Percentiles rank a stretch among this genome's conserved stretches.
These are phyloP conservation scores for Collybiopsis luxurians DNA, from an alignment of 768 basidiomycete species.

Conservation along the genomic window DNA sequence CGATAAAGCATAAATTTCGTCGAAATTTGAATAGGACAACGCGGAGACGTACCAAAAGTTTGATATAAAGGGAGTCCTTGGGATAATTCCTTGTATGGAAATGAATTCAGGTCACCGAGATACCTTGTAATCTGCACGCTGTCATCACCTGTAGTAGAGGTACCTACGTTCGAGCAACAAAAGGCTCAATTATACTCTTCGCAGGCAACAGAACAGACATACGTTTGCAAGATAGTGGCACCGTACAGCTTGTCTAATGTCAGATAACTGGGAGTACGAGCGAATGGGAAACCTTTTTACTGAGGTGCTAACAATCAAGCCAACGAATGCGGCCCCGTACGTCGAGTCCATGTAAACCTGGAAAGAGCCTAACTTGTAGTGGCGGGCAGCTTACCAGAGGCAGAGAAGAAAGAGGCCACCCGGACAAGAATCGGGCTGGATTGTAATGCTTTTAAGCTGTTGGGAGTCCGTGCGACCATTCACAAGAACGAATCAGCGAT, in stretches of 20 bases:
- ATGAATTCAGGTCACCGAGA: not conserved
- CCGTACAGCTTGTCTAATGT: constrained; percentile 37
- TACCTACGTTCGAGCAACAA: constrained; percentile 23
- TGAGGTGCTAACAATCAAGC: constrained; percentile 39
- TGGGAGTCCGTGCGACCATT: not conserved
- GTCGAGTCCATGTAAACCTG: constrained; percentile 18
- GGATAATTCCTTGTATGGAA: constrained; percentile 32
- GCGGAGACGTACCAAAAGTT: constrained; percentile 32
- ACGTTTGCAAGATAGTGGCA: constrained; percentile 44
- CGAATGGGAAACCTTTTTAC: constrained; percentile 25
- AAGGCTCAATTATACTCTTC: not conserved
- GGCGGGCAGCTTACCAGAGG: not conserved
- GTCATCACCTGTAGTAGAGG: constrained; percentile 38
- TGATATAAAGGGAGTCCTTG: constrained; percentile 34
- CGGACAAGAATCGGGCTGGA: no score
- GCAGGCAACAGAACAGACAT: constrained; percentile 14
- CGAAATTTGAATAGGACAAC: not conserved
- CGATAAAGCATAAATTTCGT: not conserved
- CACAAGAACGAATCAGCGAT: not conserved
- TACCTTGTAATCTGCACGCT: not conserved
- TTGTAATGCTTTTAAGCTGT: no score
- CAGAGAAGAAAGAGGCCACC: not conserved
- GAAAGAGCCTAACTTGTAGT: not conserved
- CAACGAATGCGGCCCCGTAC: constrained; percentile 45
- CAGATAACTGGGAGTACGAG: constrained; percentile 1